Evolutionary conservation across 139 green algal species (phyloP), one percentile per base, ranked within the genome.

Genomic region (Monoraphidium neglectum): DNA sequence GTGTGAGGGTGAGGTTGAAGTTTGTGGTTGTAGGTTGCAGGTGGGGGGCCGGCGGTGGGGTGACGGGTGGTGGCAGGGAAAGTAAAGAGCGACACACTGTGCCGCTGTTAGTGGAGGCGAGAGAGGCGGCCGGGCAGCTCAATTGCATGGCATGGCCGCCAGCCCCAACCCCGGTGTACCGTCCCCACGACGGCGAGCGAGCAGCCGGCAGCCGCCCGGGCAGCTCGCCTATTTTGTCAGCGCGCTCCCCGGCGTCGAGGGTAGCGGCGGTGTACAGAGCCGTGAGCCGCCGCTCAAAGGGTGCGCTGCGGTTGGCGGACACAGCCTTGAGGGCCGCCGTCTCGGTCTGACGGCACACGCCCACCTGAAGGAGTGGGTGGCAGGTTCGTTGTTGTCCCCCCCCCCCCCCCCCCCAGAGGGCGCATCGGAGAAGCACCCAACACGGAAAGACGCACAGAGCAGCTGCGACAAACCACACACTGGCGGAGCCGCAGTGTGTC

Each of bases 231-330:
- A 88, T 67, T 60, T 84, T 86, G n/a, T 86, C 80, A 21, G 83
- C 83, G 61, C 70, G 56, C 70, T 82, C 70, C 0, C 68, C 81
- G 23, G 82, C 83, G 35, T 98, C 94, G 30, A 98, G 84, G 3
- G 95, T 98, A 40, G 91, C 90, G 12, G 82, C 75, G 5, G 94
- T 98, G 86, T 96, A 97, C 3, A 98, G 57, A 0, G 86, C 93
- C 0, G 92, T 94, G 28, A 98, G 71, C 35, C 82, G 43, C 15
- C 95, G 83, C 53, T 80, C 80, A 73, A 98, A 98, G 30, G 90
- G 87, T 1, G 84, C 86, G 35, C 62, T 65, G 32, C 81, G 79
- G 67, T 90, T 97, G 73, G 82, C 59, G 8, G 84, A 83, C 1
- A 80, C 78, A 8, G 79, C 77, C 83, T 98, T 98, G 46, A 98